Conservation (phyloP, 2,329 filamentous ascomycete species). For the Colletotrichum sp. region DNA sequence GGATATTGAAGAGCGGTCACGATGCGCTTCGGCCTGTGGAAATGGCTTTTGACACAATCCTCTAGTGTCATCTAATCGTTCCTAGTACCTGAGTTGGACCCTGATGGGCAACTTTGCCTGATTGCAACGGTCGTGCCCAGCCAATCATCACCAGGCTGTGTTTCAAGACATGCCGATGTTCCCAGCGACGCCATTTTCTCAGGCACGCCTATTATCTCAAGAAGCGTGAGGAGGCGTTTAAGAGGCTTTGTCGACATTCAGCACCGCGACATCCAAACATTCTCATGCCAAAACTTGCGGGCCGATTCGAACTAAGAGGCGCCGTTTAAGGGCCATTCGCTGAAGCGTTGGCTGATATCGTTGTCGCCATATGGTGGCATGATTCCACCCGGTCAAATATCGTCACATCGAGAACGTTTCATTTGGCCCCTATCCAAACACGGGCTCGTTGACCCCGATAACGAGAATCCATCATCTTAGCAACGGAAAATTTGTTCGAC, state of each 20-base stretch:
- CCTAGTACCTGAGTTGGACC: slow-evolving; percentile 14
- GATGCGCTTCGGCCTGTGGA: background rate
- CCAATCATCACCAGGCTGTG: slow-evolving; percentile 2
- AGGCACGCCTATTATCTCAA: background rate
- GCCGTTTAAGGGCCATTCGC: background rate
- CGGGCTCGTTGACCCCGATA: background rate
- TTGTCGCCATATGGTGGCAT: background rate
- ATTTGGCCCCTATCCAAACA: slow-evolving; percentile 14
- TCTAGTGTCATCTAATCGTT: slow-evolving; percentile 14
- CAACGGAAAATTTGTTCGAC: slow-evolving; percentile 14
- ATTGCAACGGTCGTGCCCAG: slow-evolving; percentile 5
- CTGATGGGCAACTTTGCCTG: background rate
- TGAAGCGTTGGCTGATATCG: background rate
- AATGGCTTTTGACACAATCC: slow-evolving; percentile 5
- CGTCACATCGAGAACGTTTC: background rate
- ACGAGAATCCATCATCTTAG: slow-evolving; percentile 3
- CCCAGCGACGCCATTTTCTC: background rate
- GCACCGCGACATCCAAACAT: background rate
- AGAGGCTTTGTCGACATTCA: background rate
- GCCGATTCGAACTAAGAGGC: background rate
- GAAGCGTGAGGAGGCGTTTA: background rate
- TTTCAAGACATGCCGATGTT: slow-evolving; percentile 1
- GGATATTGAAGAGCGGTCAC: slow-evolving; percentile 16
- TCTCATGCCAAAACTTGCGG: background rate
- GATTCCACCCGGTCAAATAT: background rate